Percentiles rank a stretch among this genome's conserved stretches.
phyloP scores from a whole-genome alignment of 2,329 filamentous ascomycete genomes.

The Fusarium paranaense region DNA sequence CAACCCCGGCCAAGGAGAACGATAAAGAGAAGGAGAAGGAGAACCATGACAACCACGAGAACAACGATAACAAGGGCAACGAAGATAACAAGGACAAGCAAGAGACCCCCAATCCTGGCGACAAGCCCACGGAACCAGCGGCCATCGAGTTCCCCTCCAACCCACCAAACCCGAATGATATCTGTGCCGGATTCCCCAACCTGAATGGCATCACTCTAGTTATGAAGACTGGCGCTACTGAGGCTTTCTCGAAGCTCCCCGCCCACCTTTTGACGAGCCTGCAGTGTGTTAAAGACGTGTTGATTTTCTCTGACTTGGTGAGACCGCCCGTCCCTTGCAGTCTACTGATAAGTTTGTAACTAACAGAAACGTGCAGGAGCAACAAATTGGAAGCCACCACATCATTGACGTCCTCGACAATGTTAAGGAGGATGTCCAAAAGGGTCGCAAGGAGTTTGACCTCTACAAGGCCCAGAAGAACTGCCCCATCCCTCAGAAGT shows the following conservation, averaged over 20 bases:
- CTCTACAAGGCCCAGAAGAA: conserved; percentile 59
- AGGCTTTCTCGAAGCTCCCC: conserved; percentile 65
- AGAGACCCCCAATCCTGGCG: neutral
- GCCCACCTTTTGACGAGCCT: conserved; percentile 67
- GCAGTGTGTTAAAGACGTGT: conserved; percentile 64
- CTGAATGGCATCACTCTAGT: conserved; percentile 61
- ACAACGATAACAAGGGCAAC: neutral
- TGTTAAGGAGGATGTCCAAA: conserved; percentile 50
- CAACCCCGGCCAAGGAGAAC: neutral
- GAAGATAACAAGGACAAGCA: neutral
- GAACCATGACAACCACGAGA: neutral
- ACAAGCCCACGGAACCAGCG: neutral
- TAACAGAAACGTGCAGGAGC: conserved; percentile 51
- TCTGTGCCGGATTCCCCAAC: conserved; percentile 56
- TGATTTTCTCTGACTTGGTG: conserved; percentile 68
- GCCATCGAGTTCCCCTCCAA: conserved; percentile 21
- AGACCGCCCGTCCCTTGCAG: neutral
- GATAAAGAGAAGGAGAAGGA: conserved; percentile 9
- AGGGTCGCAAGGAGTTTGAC: conserved; percentile 57
- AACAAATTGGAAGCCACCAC: conserved; percentile 60
- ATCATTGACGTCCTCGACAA: conserved; percentile 56
- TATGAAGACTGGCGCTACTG: conserved; percentile 70
- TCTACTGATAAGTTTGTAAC: neutral
- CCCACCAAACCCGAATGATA: conserved; percentile 23
- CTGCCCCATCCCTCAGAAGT: conserved; percentile 60